A percentile compares a stretch with the other conserved stretches of the same genome.
phyloP scores from a whole-genome alignment of 2,329 filamentous ascomycete species.

The Trichoderma aggressivum region DNA sequence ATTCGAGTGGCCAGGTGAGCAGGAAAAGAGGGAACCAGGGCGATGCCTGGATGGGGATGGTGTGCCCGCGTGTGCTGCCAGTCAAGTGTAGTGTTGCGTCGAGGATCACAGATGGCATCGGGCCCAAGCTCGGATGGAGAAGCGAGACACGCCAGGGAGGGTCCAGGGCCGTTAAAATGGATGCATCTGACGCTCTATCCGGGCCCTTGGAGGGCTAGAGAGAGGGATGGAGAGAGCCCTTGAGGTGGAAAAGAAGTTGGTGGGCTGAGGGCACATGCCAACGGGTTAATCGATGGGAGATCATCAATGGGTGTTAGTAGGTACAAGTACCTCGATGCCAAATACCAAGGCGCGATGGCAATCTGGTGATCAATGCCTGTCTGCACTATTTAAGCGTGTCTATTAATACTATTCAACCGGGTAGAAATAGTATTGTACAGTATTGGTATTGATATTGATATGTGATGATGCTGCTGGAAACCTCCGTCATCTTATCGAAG shows the following conservation, averaged over 20 bases:
- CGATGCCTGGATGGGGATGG: constrained; percentile 17
- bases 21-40: constrained; percentile 17
- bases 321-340: background rate
- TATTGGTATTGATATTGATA: too few species aligned
- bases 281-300: background rate
- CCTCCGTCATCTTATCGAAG: too few species aligned
- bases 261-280: background rate
- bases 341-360: background rate
- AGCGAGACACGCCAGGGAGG: constrained; percentile 15
- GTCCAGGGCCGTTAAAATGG: background rate
- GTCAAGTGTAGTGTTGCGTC: background rate
- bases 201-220: background rate
- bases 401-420: background rate
- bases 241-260: too few species aligned
- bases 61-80: constrained; percentile 11
- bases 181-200: background rate
- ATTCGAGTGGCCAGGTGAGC: constrained; percentile 11
- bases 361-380: background rate
- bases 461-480: background rate
- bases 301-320: background rate
- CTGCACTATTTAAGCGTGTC: background rate
- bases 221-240: background rate
- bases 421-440: too few species aligned
- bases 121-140: constrained; percentile 18
- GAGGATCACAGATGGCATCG: constrained; percentile 19